Base-by-base conservation (phyloP, 1,284 basidiomycete species). In the Volvariella volvacea region DNA sequence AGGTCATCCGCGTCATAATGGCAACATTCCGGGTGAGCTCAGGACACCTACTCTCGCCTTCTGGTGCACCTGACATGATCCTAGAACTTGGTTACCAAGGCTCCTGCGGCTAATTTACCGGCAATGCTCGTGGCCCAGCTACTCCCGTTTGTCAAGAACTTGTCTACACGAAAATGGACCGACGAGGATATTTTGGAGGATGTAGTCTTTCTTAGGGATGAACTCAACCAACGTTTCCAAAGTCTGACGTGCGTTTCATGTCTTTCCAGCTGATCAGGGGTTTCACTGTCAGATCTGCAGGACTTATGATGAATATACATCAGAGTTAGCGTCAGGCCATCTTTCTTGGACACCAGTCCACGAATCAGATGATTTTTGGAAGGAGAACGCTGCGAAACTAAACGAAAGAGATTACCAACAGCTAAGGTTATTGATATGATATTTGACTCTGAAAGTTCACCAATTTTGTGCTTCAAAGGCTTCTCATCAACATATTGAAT, bases 321-420 rank as follows among this genome's bases (percentile, higher is more conserved):
- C 92, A 0, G 95, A 99, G 62, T 70, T 99, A 15, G 71, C 82
- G 21, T 92, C 89, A 1, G 94, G 94, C 1, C 90, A 92, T 60
- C 68, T 99, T 10, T 88, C 90, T 3, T 98, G 93, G 90, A 86
- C 92, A 4, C 94, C 95, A 3, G 89, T 92, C 15, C 96, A 99
- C 60, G 89, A 93, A 58, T 91, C 89, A 4, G 95, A 98, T 47
- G 83, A 92, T 42, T 99, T 99, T 67, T 99, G 95, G 95, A 91
- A 89, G 58, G 92, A 95, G 67, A 98, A 99, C 58, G 92, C 88
- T 0, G 65, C 67, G 4, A 91, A 83, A 59, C 66, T 97, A 41
- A 88, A 90, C 52, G 91, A 94, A 50, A 80, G 77, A 46, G 83
- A 89, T 57, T 76, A 83, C 49, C 80, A 83, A 54, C 83, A 89